Conservation (phyloP, 1,284 basidiomycete species). For the Trichosporon inkin region DNA sequence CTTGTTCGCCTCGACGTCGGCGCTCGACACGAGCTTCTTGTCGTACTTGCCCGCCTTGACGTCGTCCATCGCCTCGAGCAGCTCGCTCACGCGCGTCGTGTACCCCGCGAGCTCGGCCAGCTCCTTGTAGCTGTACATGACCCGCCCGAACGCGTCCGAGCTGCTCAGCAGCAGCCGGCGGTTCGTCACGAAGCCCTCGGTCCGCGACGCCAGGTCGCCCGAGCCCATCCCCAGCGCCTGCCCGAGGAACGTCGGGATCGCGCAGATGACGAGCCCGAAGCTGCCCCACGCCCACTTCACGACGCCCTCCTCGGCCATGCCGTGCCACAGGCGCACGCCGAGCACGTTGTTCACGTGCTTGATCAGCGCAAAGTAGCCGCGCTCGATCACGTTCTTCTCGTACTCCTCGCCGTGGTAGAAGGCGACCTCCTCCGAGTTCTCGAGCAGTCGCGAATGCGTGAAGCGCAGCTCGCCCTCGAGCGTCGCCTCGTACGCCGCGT, state of each 20-base stretch:
- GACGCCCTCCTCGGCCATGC: constrained; percentile 88
- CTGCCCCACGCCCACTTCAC: constrained; percentile 98
- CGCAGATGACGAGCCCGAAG: constrained; percentile 87
- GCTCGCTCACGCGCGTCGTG: constrained; percentile 80
- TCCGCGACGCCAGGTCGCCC: constrained; percentile 72
- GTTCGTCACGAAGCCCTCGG: constrained; percentile 94
- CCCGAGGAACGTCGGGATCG: constrained; percentile 88
- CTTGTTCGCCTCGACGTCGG: constrained; percentile 70
- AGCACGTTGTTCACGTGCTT: constrained; percentile 84
- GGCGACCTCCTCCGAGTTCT: constrained; percentile 91
- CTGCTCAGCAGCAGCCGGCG: constrained; percentile 72
- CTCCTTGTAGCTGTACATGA: constrained; percentile 95
- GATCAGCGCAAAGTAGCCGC: constrained; percentile 81
- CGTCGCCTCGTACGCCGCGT: constrained; percentile 70
- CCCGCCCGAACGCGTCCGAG: constrained; percentile 58
- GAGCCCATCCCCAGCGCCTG: constrained; percentile 65
- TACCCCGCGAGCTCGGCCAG: constrained; percentile 93
- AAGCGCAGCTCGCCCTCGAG: constrained; percentile 86
- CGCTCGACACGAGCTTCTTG: constrained; percentile 77
- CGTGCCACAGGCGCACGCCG: constrained; percentile 79
- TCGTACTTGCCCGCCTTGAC: constrained; percentile 79
- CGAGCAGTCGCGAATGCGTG: constrained; percentile 86
- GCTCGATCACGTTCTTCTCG: constrained; percentile 89
- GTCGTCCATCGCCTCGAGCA: constrained; percentile 89
- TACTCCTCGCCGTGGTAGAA: constrained; percentile 86